Base-by-base conservation (phyloP, 768 basidiomycete genomes). In the Lentinula guzmanii region DNA sequence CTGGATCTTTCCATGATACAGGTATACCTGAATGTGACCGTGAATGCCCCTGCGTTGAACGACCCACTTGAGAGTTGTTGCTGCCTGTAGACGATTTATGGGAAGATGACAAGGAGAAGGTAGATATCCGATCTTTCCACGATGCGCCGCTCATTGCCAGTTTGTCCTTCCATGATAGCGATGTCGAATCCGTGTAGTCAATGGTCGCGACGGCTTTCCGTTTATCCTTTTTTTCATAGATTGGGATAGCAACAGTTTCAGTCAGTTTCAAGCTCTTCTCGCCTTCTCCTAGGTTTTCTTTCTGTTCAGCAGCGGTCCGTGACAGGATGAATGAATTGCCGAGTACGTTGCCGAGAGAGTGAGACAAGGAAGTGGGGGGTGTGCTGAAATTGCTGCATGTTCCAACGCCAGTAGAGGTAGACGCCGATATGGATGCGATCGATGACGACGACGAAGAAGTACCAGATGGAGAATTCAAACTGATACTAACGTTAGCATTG, bases 401-500 rank as follows among this genome's bases (percentile, higher is more conserved):
- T 10, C 74, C 75, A 45, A 71, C 70, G 24, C 64, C 64, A 31
- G 72, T 69, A 18, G 75, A 72, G 50, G 69, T 62, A 58, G 66
- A 64, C 10, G 67, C 65, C 6, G 66, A 64, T 16, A 75, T 76
- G 13, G 81, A 83, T 10, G 77, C 77, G 54, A 81, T 71, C 1
- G 82, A 84, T 4, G 82, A 79, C 7, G 83, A 81, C 1, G 83
- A 85, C 0, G 85, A 86, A 0, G 81, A 77, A 3, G 79, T 74
- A 24, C 46, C 46, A 24, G 81, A 79, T 11, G 80, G 74, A 7
- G 75, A 71, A 53, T 72, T 72, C 15, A 61, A 28, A 46, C 43
- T 61, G 52, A 56, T 21, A 60, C 41, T 54, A 50, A 53, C 28
- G 24, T 24, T 41, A 31, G 37, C 21, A 55, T 55, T 34, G n/a